Percentiles rank a stretch among this genome's conserved stretches.
phyloP scores from a whole-genome alignment of 441 rosid genomes.

The Gossypium schwendimanii region DNA sequence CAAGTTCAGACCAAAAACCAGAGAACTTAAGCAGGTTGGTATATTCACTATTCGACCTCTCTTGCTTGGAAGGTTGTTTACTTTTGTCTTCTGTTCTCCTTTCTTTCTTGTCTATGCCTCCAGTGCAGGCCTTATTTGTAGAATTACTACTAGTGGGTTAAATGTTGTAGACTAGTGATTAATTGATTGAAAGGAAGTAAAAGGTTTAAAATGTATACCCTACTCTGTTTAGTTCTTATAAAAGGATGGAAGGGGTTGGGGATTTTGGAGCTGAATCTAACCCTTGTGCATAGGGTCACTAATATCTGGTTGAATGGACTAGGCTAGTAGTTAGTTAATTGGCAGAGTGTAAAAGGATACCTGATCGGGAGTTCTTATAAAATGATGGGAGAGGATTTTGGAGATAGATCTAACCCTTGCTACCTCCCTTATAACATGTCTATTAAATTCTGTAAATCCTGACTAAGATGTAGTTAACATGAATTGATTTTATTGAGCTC shows the following conservation, averaged over 20 bases:
- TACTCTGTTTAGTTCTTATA: not conserved
- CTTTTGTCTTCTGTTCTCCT: not conserved
- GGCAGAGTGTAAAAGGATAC: too few relatives aligned
- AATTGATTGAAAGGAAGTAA: not conserved
- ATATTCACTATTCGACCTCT: not conserved
- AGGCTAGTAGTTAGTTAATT: too few relatives aligned
- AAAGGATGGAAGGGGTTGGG: not conserved
- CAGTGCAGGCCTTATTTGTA: not conserved
- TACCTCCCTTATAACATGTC: too few relatives aligned
- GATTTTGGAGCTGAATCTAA: not conserved
- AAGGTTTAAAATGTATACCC: not conserved
- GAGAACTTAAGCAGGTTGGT: slow-evolving; percentile 44
- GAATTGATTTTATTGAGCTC: too few relatives aligned
- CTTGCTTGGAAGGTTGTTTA: not conserved
- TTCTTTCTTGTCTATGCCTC: not conserved
- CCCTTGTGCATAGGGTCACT: not conserved
- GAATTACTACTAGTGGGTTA: not conserved
- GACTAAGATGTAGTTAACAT: too few relatives aligned
- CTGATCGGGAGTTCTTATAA: too few relatives aligned
- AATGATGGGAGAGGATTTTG: too few relatives aligned
- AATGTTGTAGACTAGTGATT: not conserved
- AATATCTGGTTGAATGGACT: too few relatives aligned
- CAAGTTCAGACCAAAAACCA: slow-evolving; percentile 20
- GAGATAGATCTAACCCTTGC: too few relatives aligned
- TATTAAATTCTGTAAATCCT: too few relatives aligned